phyloP scores from a whole-genome alignment of 805 yeast genomes.

The Spencermartinsiella europaea region DNA sequence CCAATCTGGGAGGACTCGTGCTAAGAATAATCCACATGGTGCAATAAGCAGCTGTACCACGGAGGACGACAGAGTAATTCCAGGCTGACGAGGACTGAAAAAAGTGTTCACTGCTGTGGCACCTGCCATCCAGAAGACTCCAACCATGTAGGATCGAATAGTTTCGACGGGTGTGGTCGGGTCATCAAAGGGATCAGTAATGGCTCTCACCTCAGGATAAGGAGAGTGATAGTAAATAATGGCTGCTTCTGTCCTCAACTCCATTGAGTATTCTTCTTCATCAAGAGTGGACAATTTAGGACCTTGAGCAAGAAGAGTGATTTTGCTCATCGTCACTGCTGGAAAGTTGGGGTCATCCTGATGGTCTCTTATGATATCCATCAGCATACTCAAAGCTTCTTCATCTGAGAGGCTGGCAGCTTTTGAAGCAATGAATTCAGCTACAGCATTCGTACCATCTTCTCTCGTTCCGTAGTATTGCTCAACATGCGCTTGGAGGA shows the following conservation, averaged over 20 bases:
- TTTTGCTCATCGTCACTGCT: slow-evolving; percentile 33
- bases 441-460: not conserved
- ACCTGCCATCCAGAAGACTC: slow-evolving; percentile 34
- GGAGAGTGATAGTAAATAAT: slow-evolving; percentile 41
- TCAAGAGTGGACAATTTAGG: slow-evolving; percentile 10
- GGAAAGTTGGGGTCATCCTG: slow-evolving; percentile 46
- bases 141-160: slow-evolving; percentile 41
- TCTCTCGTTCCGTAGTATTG: not conserved
- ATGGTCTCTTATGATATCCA: slow-evolving; percentile 39
- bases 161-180: slow-evolving; percentile 42
- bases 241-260: slow-evolving; percentile 38
- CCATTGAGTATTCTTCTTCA: slow-evolving; percentile 17
- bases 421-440: slow-evolving; percentile 8
- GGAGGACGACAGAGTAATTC: slow-evolving; percentile 38
- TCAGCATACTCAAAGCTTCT: slow-evolving; percentile 39
- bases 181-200: too few relatives aligned
- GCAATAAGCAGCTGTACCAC: slow-evolving; percentile 47
- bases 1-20: slow-evolving; percentile 42
- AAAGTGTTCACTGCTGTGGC: slow-evolving; percentile 50
- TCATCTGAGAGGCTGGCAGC: slow-evolving; percentile 27
- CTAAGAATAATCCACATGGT: slow-evolving; percentile 50
- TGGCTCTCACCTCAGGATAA: slow-evolving; percentile 54
- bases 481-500: not conserved
- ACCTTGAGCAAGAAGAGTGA: slow-evolving; percentile 21
- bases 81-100: too few relatives aligned